phyloP scores from a whole-genome alignment of 805 yeast genomes.

The Cyberlindnera amylophila region DNA sequence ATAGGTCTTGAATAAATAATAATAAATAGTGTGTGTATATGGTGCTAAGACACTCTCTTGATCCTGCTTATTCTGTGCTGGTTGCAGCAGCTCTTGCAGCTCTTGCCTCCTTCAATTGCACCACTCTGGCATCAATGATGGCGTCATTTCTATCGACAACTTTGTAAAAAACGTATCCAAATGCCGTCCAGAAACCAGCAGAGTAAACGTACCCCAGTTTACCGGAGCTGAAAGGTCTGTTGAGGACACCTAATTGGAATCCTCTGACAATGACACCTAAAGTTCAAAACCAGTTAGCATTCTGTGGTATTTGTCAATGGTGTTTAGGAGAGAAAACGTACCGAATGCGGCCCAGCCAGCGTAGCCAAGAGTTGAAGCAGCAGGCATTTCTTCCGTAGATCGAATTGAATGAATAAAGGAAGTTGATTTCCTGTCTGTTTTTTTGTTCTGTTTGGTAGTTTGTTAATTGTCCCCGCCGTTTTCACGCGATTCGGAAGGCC shows the following conservation, averaged over 20 bases:
- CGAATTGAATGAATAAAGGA: neutral
- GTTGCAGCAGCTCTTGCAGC: conserved; percentile 25
- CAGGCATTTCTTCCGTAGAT: conserved; percentile 9
- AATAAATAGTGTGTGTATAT: neutral
- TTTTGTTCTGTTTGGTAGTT: no score
- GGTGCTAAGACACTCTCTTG: neutral
- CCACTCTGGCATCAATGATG: conserved; percentile 35
- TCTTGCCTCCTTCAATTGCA: conserved; percentile 36
- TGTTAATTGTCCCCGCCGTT: no score
- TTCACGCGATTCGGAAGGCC: no score
- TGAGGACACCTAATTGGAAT: conserved; percentile 41
- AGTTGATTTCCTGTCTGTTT: neutral
- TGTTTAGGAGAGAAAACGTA: conserved; percentile 17
- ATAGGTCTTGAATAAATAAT: neutral
- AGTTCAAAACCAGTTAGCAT: neutral
- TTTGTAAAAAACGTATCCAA: conserved; percentile 37
- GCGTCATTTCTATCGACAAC: conserved; percentile 38
- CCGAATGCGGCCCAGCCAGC: conserved; percentile 39
- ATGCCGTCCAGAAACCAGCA: conserved; percentile 41
- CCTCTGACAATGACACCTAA: conserved; percentile 41
- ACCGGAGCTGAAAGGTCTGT: conserved; percentile 35
- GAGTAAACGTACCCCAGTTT: conserved; percentile 41
- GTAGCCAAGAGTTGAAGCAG: conserved; percentile 28
- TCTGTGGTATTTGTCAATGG: no score
- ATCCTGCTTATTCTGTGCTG: neutral